phyloP scores from a whole-genome alignment of 2,329 filamentous ascomycete species.

The Diplodia corticola region DNA sequence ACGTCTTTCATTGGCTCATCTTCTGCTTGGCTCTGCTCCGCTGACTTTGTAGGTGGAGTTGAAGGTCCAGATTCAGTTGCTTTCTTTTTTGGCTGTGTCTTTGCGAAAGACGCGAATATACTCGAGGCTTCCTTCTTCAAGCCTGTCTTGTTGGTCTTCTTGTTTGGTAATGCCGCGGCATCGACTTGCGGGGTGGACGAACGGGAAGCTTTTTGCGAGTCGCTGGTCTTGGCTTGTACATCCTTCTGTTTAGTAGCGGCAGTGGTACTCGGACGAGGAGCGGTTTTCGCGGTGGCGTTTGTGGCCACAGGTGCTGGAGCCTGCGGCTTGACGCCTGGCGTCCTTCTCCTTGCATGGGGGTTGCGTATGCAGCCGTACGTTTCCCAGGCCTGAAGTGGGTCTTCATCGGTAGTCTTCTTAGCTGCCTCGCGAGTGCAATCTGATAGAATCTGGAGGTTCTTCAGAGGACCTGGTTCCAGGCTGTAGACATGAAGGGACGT shows the following conservation, averaged over 20 bases:
- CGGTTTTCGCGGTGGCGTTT: slow-evolving; percentile 28
- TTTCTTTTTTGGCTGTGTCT: slow-evolving; percentile 60
- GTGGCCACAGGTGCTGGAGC: slow-evolving; percentile 30
- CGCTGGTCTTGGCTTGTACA: slow-evolving; percentile 30
- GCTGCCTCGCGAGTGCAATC: slow-evolving; percentile 65
- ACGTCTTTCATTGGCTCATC: slow-evolving; percentile 56
- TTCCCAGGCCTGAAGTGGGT: slow-evolving; percentile 59
- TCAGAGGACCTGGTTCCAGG: slow-evolving; percentile 66
- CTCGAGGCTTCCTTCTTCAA: slow-evolving; percentile 63
- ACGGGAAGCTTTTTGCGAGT: slow-evolving; percentile 35
- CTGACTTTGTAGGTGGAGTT: slow-evolving; percentile 29
- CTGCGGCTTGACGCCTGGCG: slow-evolving; percentile 36
- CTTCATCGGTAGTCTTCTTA: slow-evolving; percentile 58
- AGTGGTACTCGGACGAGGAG: slow-evolving; percentile 28
- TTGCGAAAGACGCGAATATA: slow-evolving; percentile 80
- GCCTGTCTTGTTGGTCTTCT: slow-evolving; percentile 39
- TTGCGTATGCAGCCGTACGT: slow-evolving; percentile 77
- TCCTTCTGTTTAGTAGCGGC: slow-evolving; percentile 27
- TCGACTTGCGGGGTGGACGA: slow-evolving; percentile 37
- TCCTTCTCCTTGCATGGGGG: slow-evolving; percentile 59
- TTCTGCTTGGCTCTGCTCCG: slow-evolving; percentile 39
- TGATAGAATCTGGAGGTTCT: slow-evolving; percentile 65
- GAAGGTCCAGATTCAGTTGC: slow-evolving; percentile 39
- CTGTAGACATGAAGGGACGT: slow-evolving; percentile 86
- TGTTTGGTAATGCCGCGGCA: slow-evolving; percentile 28